Base-by-base conservation (phyloP, 2,329 filamentous ascomycete genomes). In the Fusarium sp. region DNA sequence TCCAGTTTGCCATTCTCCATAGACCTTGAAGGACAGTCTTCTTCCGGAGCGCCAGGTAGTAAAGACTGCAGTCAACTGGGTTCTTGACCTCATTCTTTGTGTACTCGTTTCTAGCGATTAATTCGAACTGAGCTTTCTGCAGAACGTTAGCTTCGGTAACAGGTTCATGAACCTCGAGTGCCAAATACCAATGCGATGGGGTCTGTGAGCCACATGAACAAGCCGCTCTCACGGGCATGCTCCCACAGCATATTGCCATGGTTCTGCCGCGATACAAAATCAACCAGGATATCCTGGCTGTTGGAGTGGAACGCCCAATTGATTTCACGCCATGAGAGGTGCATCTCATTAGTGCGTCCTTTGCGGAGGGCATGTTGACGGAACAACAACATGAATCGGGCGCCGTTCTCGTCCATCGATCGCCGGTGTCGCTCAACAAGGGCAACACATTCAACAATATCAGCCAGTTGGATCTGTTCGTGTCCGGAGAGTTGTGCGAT, bases 201-300 rank as follows among this genome's bases (percentile, higher is more conserved):
- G 77, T 97, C 94, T 1, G 89, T 88, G 66, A 99, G 84, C 95
- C 96, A 99, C 89, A 97, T 95, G 75, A 97, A 97, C 55, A 98
- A 85, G 13, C 96, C 96, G 69, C 91, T 93, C 75, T 96, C 91
- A 45, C 91, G 86, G 3, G 95, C 96, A 72, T 94, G 87, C 66
- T 91, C 87, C 96, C 96, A 99, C 9, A 90, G 81, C 81, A 98
- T 85, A 60, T 88, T 90, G 2, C 91, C 90, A 66, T 94, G 91
- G 71, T 91, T 94, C 72, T 96, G 93, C 20, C 88, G 84, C 13
- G 90, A 89, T 11, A 97, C 91, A 71, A 97, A 90, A 76, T 97
- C 93, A 2, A 91, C 83, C 18, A 98, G 82, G 37, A 98, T 94
- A 75, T 98, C 95, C 78, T 99, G 96, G 62, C 93, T 93, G 13